Percentiles rank a stretch among this genome's conserved stretches.
Conservation (phyloP, 257 asterid species). For the Rhazya stricta region DNA sequence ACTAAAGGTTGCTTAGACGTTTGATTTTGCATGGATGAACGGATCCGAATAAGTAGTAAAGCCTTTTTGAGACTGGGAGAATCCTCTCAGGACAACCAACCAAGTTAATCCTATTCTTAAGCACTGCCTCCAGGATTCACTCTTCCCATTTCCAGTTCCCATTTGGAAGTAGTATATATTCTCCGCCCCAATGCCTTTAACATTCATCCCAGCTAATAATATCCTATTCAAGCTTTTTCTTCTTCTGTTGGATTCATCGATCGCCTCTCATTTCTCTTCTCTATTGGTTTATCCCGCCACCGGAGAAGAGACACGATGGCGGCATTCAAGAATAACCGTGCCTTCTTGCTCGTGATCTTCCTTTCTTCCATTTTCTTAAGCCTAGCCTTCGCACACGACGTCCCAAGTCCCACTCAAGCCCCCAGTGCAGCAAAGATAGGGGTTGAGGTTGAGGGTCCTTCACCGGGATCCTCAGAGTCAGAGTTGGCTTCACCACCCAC, state of each 20-base stretch:
- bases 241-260: not conserved
- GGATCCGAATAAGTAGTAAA: not conserved
- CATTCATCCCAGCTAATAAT: not conserved
- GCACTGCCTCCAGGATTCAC: not conserved
- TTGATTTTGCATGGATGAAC: not conserved
- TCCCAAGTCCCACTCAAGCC: not conserved
- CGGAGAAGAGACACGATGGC: slow-evolving; percentile 2
- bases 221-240: not conserved
- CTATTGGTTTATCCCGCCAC: not conserved
- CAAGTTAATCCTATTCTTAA: not conserved
- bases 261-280: not conserved
- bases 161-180: not conserved
- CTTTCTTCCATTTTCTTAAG: slow-evolving; percentile 4
- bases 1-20: no score
- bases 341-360: not conserved
- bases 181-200: not conserved
- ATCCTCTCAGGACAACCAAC: not conserved
- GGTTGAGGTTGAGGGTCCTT: not conserved
- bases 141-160: not conserved
- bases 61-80: not conserved
- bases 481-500: not conserved
- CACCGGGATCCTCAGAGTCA: not conserved
- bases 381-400: not conserved
- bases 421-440: not conserved
- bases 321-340: not conserved